Evolutionary conservation across 768 basidiomycete species (phyloP).

Genomic region (Termitomyces sp.): DNA sequence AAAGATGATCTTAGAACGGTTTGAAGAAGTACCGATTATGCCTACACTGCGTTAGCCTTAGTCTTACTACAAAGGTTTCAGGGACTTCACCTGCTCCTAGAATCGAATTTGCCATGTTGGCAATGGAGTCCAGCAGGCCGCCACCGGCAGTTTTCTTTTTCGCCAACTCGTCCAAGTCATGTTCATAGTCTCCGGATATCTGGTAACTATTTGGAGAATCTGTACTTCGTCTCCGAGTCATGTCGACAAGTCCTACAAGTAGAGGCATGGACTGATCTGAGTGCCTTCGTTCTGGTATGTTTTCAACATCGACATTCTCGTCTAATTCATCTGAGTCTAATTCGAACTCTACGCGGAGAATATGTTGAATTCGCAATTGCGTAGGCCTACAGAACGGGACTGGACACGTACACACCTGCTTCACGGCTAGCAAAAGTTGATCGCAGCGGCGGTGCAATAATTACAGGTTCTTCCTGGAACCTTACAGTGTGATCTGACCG

Average conservation of each 20-base stretch:
- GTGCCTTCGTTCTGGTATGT: slow-evolving; percentile 28
- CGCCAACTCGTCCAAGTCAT: slow-evolving; percentile 73
- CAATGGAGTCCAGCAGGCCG: slow-evolving; percentile 73
- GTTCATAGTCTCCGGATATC: slow-evolving; percentile 30
- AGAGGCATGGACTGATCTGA: slow-evolving; percentile 65
- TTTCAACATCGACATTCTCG: slow-evolving; percentile 32
- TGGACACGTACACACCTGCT: slow-evolving; percentile 59
- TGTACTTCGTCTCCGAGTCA: slow-evolving; percentile 47
- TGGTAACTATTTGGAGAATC: slow-evolving; percentile 46
- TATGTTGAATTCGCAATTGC: slow-evolving; percentile 10
- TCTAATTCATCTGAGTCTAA: slow-evolving; percentile 83
- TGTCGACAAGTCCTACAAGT: slow-evolving; percentile 75
- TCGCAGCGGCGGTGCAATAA: slow-evolving; percentile 64
- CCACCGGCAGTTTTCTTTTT: slow-evolving; percentile 67
- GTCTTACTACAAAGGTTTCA: slow-evolving; percentile 17
- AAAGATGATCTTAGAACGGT: slow-evolving; percentile 1
- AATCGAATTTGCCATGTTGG: slow-evolving; percentile 96
- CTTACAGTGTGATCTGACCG: slow-evolving; percentile 49
- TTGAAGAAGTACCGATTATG: slow-evolving; percentile 21
- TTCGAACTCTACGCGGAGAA: slow-evolving; percentile 62
- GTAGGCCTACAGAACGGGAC: slow-evolving; percentile 1
- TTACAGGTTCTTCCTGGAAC: slow-evolving; percentile 67
- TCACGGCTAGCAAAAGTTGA: slow-evolving; percentile 79
- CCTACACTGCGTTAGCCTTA: slow-evolving; percentile 15
- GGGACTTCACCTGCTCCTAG: slow-evolving; percentile 75